Conservation (phyloP, 2,329 filamentous ascomycete genomes). For the Cephalotrichum gorgonifer region DNA sequence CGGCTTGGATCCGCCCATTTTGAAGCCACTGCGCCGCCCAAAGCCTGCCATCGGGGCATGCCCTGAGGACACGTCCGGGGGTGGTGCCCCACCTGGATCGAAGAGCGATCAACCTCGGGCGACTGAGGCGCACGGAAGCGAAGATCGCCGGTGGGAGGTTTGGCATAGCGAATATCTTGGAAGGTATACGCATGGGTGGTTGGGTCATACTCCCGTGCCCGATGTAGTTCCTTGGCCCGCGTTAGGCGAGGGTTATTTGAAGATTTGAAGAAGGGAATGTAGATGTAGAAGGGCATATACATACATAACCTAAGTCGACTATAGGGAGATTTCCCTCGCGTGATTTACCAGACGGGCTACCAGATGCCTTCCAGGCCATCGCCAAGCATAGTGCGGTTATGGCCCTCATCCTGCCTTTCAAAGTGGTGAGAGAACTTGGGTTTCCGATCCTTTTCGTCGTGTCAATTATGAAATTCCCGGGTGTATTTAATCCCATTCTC, state of each 20-base stretch:
- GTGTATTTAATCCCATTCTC: no score
- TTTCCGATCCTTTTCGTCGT: neutral
- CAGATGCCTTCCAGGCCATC: neutral
- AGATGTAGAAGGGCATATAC: neutral
- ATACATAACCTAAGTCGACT: constrained; percentile 7
- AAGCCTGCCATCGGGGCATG: constrained; percentile 5
- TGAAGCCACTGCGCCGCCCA: neutral
- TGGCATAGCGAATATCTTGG: constrained; percentile 14
- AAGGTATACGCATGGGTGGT: constrained; percentile 12
- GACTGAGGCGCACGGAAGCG: constrained; percentile 12
- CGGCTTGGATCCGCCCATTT: constrained; percentile 4
- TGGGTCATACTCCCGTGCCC: constrained; percentile 6
- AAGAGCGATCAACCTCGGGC: constrained; percentile 3
- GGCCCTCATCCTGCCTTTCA: neutral
- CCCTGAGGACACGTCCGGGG: constrained; percentile 10
- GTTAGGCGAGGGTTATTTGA: neutral
- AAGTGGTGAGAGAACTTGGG: neutral
- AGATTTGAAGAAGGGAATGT: neutral
- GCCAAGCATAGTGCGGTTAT: neutral
- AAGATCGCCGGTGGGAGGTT: constrained; percentile 10
- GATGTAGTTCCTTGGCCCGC: constrained; percentile 5
- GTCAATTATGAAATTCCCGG: no score
- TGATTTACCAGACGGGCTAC: neutral
- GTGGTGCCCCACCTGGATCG: constrained; percentile 8
- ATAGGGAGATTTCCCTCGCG: constrained; percentile 3